These are phyloP conservation scores for Prunus salicina DNA, from an alignment of 306 rosid genomes.

Conservation along the genomic window DNA sequence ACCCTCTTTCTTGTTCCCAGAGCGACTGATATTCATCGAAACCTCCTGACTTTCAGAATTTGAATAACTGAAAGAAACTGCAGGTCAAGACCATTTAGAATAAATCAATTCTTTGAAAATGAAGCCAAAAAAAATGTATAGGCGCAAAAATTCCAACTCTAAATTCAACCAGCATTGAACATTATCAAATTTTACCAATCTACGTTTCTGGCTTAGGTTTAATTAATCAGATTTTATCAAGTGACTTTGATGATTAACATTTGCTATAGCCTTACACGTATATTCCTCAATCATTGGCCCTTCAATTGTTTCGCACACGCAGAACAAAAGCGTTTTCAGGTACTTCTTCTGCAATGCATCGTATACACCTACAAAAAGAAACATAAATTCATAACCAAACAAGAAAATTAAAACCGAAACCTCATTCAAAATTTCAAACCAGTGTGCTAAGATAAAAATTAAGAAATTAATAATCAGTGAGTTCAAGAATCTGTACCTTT, in stretches of 20 bases:
- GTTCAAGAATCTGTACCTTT: conserved; percentile 45
- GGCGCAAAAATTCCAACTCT: background rate
- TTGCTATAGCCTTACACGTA: conserved; percentile 56
- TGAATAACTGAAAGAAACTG: conserved; percentile 89
- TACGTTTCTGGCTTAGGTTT: too few species aligned
- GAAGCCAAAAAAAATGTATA: background rate
- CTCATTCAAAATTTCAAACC: background rate
- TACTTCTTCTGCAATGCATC: conserved; percentile 88
- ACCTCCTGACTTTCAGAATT: conserved; percentile 79
- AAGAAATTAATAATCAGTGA: conserved; percentile 5
- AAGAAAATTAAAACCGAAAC: background rate
- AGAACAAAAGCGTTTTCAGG: conserved; percentile 79
- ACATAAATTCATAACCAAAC: background rate
- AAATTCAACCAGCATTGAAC: conserved; percentile 7
- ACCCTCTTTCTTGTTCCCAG: conserved; percentile 74
- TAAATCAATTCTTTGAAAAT: conserved; percentile 14
- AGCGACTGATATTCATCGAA: conserved; percentile 75
- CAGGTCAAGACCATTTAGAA: conserved; percentile 9
- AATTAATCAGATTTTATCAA: background rate
- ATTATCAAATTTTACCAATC: background rate
- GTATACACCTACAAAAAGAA: conserved; percentile 61
- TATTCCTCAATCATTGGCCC: conserved; percentile 99
- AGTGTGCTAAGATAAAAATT: background rate
- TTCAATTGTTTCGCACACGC: conserved; percentile 75
- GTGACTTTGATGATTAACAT: background rate